Evolutionary conservation across 371 early-diverging fungal genomes (phyloP), one percentile per base, ranked within the genome.

Genomic region (Mortierella sp.): DNA sequence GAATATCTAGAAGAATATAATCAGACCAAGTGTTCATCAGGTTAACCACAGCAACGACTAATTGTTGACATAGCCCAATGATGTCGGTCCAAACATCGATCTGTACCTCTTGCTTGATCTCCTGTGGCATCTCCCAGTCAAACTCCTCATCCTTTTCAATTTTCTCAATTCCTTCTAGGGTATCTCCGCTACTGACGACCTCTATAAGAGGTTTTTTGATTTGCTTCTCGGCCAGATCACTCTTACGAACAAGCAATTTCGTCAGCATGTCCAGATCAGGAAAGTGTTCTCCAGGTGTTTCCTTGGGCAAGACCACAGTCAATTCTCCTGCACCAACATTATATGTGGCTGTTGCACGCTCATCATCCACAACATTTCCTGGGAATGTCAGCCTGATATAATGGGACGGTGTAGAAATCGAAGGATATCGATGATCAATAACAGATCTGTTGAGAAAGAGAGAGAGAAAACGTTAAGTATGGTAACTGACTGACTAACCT

Each of bases 41-140:
- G 24, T 19, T 9, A 8, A 40, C 32, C 58, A 58, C 19, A 58
- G 38, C 7, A 33, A 32, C 10, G 58, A 16, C 32, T 13, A 59
- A 32, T 5, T 28, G n/a, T 57, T 28, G n/a, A 50, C n/a, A 50
- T 28, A 24, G 8, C 21, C 19, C 40, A 21, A n/a, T n/a, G 4
- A 11, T 19, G 48, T 43, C 33, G 3, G 4, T 38, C 28, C 33
- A 16, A 3, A 19, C 9, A 11, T 13, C 11, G 16, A 24, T 47
- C 32, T 32, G 65, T 67, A 84, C 85, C 57, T 85, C 83, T 6
- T 83, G 61, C 10, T 90, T 88, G 22, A 94, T 63, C 57, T 88
- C 86, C 71, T 97, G 96, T 1, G 94, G 94, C n/a, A 95, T 63
- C 65, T 95, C 94, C 97, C 96, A 97, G 63, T 96, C 92, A 75